phyloP scores from a whole-genome alignment of 805 yeast species.

The Lachancea cidri region DNA sequence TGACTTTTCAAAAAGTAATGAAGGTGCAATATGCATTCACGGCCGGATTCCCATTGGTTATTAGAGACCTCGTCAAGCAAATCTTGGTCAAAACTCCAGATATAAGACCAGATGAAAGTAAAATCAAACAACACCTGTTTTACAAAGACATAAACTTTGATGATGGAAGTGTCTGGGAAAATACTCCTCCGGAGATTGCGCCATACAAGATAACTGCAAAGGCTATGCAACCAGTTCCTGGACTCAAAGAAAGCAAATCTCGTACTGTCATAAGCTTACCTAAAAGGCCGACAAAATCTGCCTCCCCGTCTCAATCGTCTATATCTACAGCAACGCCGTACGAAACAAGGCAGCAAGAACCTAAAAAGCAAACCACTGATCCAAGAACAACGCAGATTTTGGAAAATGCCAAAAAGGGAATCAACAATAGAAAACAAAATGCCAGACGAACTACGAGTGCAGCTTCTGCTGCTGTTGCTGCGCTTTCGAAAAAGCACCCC shows the following conservation, averaged over 20 bases:
- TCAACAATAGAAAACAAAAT: conserved; percentile 17
- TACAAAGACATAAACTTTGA: conserved; percentile 52
- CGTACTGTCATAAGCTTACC: conserved; percentile 11
- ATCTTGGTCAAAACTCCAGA: conserved; percentile 61
- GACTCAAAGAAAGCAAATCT: conserved; percentile 29
- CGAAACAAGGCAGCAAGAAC: conserved; percentile 2
- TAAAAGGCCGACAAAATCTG: conserved; percentile 18
- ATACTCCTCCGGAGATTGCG: conserved; percentile 55
- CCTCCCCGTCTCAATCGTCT: conserved; percentile 15
- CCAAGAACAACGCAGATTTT: conserved; percentile 31
- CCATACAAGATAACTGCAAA: conserved; percentile 73
- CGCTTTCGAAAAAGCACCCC: conserved; percentile 16
- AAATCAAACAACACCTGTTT: conserved; percentile 60
- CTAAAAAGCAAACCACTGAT: conserved; percentile 19
- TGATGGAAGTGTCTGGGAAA: conserved; percentile 54
- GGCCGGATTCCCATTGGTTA: conserved; percentile 73
- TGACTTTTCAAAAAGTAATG: conserved; percentile 76
- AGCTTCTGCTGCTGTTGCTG: conserved; percentile 23
- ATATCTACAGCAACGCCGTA: conserved; percentile 3
- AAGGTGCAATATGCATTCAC: conserved; percentile 77
- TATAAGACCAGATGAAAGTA: conserved; percentile 51
- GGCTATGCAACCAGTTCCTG: conserved; percentile 74
- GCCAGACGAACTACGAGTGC: conserved; percentile 17
- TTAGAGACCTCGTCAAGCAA: conserved; percentile 68
- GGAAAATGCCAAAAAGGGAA: conserved; percentile 26